Base-by-base conservation (phyloP, 352 stramenopile genomes). In the Globisporangium abappressorium region DNA sequence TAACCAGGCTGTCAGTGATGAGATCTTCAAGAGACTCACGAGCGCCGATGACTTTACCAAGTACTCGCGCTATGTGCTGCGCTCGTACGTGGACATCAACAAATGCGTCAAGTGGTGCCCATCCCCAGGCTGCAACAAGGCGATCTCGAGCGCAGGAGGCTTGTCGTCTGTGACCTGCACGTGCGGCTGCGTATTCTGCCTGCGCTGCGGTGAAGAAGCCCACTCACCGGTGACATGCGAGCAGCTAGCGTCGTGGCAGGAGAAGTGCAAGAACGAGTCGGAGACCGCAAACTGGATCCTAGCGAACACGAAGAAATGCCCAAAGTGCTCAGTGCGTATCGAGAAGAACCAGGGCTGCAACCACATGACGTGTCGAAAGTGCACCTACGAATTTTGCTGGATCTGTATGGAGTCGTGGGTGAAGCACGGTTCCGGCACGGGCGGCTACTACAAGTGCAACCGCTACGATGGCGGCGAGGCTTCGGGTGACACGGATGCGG, bases 271-370 rank as follows among this genome's bases (percentile, higher is more conserved):
- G 36, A 99, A 99, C 64, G 97, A 99, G 78, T 98, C 88, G 9
- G 98, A 99, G 82, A 99, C 97, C 28, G 97, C 97, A 55, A 99
- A 99, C 78, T 99, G 97, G 98, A 99, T 99, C 59, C 74, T 99
- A 11, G 97, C 97, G 38, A 99, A 99, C 84, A 99, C 98, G 41
- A 99, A 99, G 84, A 97, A 97, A 64, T 99, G 98, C 80, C 98
- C 98, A 12, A 99, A 99, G 78, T 99, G 98, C 80, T 88, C 87
- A 24, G 97, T 97, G 68, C 92, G 97, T 60, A 99, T 99, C 76
- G 97, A 99, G 80, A 99, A 99, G 82, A 99, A 99, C 78, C 97
- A 99, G 70, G 98, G 98, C 26, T 99, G 98, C 82, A 99, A 99
- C 80, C 98, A 99, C 88, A 99, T 99, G 95, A 98, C 90, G 26